Base-by-base conservation (phyloP, 192 early-diverging fungal genomes). In the Cetraspora pellucida region DNA sequence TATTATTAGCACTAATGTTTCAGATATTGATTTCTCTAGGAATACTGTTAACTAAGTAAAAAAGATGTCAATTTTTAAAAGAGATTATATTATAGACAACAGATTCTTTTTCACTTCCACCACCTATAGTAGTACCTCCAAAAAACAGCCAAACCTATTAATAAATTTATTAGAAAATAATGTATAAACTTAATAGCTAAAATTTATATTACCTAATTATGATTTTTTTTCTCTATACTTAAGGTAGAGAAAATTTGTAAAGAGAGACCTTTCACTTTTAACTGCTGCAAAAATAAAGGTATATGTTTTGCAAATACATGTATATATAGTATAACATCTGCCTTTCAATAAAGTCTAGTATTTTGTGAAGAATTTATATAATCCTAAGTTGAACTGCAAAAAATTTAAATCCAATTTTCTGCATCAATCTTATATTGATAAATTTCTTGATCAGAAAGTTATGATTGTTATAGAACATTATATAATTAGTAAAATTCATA, bases 271-370 rank as follows among this genome's bases (percentile, higher is more conserved):
- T 58, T 60, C 31, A n/a, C n/a, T 64, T 64, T 64, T 64, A 64
- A 43, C 17, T 64, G 30, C 10, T 19, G 17, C 14, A 64, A 0
- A 6, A 64, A 44, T 17, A 37, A 9, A 64, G 2, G 31, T 43
- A 64, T 16, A n/a, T 64, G 61, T 43, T 64, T 30, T 13, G 30
- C 14, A 64, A 64, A 64, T 37, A 64, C 61, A 64, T 64, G 61
- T 9, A 43, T 64, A 43, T 64, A 64, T 0, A 7, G n/a, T 1
- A 9, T 64, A 0, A 64, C 8, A 60, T 60, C 25, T 27, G 21
- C 58, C 11, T 60, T 60, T 27, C 23, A 1, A 60, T 60, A 60
- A 27, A 60, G 27, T 0, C 58, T 7, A 60, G 23, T 1, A 60
- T 27, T 60, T 60, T 60, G 23, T 3, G 1, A 13, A 60, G 25